phyloP scores from a whole-genome alignment of 179 eudicot genomes.

The Sideroxylon spinosum region DNA sequence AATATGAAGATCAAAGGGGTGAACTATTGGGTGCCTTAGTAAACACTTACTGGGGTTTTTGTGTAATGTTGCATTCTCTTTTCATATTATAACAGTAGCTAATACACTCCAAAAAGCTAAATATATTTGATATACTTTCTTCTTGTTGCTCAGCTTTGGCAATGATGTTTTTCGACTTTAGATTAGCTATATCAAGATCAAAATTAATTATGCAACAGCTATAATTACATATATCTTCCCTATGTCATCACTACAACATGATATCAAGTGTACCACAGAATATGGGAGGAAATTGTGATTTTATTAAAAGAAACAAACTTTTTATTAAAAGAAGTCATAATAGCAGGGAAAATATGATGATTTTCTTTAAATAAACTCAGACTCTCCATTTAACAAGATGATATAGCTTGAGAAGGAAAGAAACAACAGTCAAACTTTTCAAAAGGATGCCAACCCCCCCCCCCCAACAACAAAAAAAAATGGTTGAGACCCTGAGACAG shows the following conservation, averaged over 20 bases:
- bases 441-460: too few relatives aligned
- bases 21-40: background rate
- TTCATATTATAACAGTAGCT: background rate
- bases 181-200: constrained; percentile 1
- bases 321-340: background rate
- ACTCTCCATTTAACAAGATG: background rate
- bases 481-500: background rate
- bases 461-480: too few relatives aligned
- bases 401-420: background rate
- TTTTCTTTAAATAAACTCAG: background rate
- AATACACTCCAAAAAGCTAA: background rate
- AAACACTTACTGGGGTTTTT: background rate
- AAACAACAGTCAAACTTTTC: background rate
- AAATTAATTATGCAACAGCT: background rate
- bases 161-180: background rate
- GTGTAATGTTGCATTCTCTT: background rate
- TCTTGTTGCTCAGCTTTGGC: background rate
- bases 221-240: background rate
- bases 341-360: background rate
- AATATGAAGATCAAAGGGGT: background rate
- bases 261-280: background rate
- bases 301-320: background rate
- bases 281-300: background rate
- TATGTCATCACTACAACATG: background rate
- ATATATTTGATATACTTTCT: background rate